These are phyloP conservation scores for Claviceps digitariae DNA, from an alignment of 2,329 filamentous ascomycete species.

Conservation along the genomic window DNA sequence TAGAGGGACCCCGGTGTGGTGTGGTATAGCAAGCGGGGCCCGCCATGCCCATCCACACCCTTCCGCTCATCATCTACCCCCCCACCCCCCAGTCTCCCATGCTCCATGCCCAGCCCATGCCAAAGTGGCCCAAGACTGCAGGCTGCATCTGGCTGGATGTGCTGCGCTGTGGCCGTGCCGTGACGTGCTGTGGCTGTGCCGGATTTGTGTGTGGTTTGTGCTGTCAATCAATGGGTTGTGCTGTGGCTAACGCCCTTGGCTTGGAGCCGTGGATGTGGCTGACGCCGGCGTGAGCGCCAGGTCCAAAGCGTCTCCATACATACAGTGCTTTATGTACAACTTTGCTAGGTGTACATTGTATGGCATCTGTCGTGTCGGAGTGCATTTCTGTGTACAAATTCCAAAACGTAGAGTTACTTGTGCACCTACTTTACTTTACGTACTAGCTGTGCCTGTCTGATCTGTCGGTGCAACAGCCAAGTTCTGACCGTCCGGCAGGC, in stretches of 20 bases:
- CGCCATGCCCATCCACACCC: constrained; percentile 11
- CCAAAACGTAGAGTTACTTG: too few relatives aligned
- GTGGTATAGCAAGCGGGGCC: constrained; percentile 12
- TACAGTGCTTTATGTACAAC: too few relatives aligned
- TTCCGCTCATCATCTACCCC: background rate
- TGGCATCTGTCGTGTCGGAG: too few relatives aligned
- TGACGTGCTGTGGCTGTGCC: background rate
- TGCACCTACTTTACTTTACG: background rate
- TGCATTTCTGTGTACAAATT: too few relatives aligned
- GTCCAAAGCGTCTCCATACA: too few relatives aligned
- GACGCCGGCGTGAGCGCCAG: too few relatives aligned
- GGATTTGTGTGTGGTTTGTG: background rate
- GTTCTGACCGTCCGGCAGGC: background rate
- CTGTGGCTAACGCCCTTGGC: background rate
- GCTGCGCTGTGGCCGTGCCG: background rate
- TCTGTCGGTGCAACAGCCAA: background rate
- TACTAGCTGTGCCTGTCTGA: background rate
- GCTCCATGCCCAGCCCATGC: background rate
- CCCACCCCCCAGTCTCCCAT: background rate
- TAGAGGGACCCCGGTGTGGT: constrained; percentile 17
- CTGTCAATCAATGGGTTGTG: background rate
- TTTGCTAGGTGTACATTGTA: too few relatives aligned
- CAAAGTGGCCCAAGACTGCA: constrained; percentile 5
- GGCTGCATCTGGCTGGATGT: constrained; percentile 3
- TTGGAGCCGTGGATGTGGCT: background rate